phyloP scores from a whole-genome alignment of 2,329 filamentous ascomycete species.

The Conoideocrella luteorostrata region DNA sequence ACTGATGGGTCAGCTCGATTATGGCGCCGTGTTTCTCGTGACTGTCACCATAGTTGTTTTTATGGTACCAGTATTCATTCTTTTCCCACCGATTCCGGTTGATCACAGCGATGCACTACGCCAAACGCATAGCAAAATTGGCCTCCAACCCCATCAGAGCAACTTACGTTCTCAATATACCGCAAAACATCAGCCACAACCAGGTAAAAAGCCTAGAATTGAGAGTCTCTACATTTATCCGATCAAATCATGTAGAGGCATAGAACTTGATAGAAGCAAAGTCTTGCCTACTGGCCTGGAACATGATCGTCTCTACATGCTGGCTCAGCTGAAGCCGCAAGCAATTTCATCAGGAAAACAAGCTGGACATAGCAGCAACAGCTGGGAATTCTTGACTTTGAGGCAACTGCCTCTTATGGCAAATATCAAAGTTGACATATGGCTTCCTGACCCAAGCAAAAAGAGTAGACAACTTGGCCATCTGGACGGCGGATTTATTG shows the following conservation, averaged over 20 bases:
- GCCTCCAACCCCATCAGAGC: constrained; percentile 31
- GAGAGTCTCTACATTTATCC: constrained; percentile 75
- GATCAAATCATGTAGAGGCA: constrained; percentile 72
- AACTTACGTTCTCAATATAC: constrained; percentile 26
- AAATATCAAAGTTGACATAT: constrained; percentile 60
- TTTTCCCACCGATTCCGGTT: constrained; percentile 49
- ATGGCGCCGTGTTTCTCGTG: constrained; percentile 32
- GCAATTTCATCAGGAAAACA: constrained; percentile 1
- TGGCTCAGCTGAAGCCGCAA: constrained; percentile 52
- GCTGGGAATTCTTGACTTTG: constrained; percentile 68
- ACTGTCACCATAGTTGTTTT: constrained; percentile 42
- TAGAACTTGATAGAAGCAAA: constrained; percentile 61
- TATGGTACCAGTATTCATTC: constrained; percentile 44
- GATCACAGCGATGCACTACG: constrained; percentile 46
- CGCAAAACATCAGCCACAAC: constrained; percentile 14
- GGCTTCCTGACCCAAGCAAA: constrained; percentile 59
- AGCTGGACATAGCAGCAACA: constrained; percentile 13
- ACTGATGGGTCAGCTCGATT: constrained; percentile 20
- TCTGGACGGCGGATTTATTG: constrained; percentile 51
- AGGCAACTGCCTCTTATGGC: constrained; percentile 65
- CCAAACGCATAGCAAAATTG: constrained; percentile 47
- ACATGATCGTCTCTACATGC: constrained; percentile 77
- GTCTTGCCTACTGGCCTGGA: constrained; percentile 65
- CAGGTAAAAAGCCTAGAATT: constrained; percentile 22
- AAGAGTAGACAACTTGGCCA: constrained; percentile 43